Conservation (phyloP, 164 flowering plant species). For the Tetrastigma voinierianum region DNA sequence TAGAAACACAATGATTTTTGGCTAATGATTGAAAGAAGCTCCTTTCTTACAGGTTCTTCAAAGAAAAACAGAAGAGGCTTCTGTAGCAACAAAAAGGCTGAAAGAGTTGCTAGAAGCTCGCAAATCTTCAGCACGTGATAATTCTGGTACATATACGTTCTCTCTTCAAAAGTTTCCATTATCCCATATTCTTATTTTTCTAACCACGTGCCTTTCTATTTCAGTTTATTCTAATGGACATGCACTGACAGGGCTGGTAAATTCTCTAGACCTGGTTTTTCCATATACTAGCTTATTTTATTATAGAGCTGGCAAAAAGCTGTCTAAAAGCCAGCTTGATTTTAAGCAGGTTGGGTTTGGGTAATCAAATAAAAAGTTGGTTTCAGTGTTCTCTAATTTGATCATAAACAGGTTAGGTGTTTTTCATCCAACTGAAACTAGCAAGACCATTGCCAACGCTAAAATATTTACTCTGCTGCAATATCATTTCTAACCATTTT, state of each 20-base stretch:
- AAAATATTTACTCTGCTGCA: background rate
- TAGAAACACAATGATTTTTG: background rate
- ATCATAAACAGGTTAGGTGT: background rate
- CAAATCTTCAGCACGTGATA: constrained; percentile 73
- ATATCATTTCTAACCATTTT: background rate
- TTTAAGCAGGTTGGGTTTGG: background rate
- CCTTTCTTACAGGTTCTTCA: constrained; percentile 70
- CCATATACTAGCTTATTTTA: background rate
- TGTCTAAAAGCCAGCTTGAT: background rate
- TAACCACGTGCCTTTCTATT: constrained; percentile 19
- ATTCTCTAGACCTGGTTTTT: background rate
- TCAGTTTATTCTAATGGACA: constrained; percentile 62
- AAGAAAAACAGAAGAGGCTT: constrained; percentile 94
- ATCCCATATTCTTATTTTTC: background rate
- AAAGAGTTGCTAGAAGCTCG: constrained; percentile 89
- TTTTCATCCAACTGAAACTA: background rate
- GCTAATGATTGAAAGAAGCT: background rate
- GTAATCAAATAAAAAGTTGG: background rate
- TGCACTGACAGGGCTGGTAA: constrained; percentile 63
- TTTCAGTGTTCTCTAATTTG: background rate
- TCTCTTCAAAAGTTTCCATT: background rate
- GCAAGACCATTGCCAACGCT: background rate
- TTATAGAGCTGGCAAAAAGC: background rate
- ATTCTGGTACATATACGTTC: constrained; percentile 39
- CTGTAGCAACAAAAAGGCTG: constrained; percentile 89